Evolutionary conservation across 139 green algal genomes (phyloP).

Genomic region (Pycnococcus provasolii): DNA sequence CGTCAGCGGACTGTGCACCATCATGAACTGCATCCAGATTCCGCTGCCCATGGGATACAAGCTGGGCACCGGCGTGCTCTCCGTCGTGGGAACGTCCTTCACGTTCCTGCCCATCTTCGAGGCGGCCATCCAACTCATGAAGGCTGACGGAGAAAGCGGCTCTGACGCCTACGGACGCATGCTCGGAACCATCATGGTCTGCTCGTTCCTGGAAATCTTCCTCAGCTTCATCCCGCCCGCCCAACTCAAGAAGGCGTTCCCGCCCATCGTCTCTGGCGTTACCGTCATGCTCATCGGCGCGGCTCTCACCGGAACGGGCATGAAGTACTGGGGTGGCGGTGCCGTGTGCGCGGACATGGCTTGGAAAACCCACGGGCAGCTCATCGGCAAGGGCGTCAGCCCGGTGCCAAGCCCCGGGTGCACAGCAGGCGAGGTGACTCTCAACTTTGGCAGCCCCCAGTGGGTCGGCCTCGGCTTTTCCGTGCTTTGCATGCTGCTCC

Average conservation of each 20-base stretch:
- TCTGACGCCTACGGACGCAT: slow-evolving; percentile 43
- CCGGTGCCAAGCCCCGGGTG: neutral
- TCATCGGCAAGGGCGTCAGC: neutral
- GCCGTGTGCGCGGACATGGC: slow-evolving; percentile 48
- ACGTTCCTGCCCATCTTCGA: slow-evolving; percentile 48
- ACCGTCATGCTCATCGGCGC: slow-evolving; percentile 57
- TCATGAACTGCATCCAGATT: slow-evolving; percentile 28
- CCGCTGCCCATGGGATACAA: slow-evolving; percentile 5
- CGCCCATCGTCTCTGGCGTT: slow-evolving; percentile 50
- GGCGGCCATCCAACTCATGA: slow-evolving; percentile 19
- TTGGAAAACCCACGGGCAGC: slow-evolving; percentile 11
- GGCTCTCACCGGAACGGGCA: slow-evolving; percentile 42
- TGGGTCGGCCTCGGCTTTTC: slow-evolving; percentile 52
- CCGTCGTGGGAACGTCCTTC: slow-evolving; percentile 57
- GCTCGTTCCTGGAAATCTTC: slow-evolving; percentile 38
- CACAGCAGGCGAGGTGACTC: slow-evolving; percentile 45
- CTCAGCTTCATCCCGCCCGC: slow-evolving; percentile 52
- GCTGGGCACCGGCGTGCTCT: slow-evolving; percentile 48
- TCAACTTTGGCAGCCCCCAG: slow-evolving; percentile 43
- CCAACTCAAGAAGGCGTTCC: slow-evolving; percentile 43
- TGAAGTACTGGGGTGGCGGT: slow-evolving; percentile 66
- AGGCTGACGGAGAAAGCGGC: slow-evolving; percentile 12
- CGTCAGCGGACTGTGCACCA: slow-evolving; percentile 42
- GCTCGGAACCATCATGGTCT: slow-evolving; percentile 52
- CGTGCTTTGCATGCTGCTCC: slow-evolving; percentile 43